phyloP scores from a whole-genome alignment of 2,329 filamentous ascomycete species.

The Aspergillus bombycis region DNA sequence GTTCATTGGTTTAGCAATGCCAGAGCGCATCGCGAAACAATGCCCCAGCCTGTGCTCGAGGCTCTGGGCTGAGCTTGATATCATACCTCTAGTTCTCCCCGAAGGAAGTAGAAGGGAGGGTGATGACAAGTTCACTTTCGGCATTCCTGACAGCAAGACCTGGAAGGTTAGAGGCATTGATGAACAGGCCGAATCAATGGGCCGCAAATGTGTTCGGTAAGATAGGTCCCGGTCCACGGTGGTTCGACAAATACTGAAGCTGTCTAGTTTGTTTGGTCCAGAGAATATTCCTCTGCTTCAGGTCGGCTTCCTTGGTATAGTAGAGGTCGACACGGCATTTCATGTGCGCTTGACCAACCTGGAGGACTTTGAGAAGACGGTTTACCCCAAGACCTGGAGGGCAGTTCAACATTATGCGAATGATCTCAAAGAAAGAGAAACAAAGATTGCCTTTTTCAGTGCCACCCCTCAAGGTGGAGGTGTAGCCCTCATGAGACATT shows the following conservation, averaged over 20 bases:
- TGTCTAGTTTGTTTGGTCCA: constrained; percentile 68
- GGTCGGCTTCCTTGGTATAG: constrained; percentile 68
- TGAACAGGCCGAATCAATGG: constrained; percentile 81
- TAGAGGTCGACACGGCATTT: constrained; percentile 71
- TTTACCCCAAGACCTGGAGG: constrained; percentile 65
- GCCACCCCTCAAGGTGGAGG: constrained; percentile 81
- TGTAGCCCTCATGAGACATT: constrained; percentile 80
- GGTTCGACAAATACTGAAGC: constrained; percentile 14
- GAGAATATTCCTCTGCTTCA: constrained; percentile 68
- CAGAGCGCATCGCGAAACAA: constrained; percentile 59
- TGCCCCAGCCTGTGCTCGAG: constrained; percentile 69
- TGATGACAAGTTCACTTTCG: constrained; percentile 23
- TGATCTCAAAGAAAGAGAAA: constrained; percentile 64
- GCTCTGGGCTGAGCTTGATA: constrained; percentile 76
- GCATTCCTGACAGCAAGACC: constrained; percentile 30
- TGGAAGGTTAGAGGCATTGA: constrained; percentile 67
- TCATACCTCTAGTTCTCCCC: constrained; percentile 70
- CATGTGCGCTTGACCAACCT: constrained; percentile 63
- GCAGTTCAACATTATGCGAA: constrained; percentile 65
- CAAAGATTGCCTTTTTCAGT: constrained; percentile 77
- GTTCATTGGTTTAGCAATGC: constrained; percentile 74
- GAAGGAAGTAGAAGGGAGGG: constrained; percentile 26
- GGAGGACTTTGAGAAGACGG: constrained; percentile 64
- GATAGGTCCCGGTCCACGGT: constrained; percentile 1
- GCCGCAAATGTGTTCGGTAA: constrained; percentile 74